Evolutionary conservation across 2,329 filamentous ascomycete genomes (phyloP).

Genomic region (Trichoderma simmonsii): DNA sequence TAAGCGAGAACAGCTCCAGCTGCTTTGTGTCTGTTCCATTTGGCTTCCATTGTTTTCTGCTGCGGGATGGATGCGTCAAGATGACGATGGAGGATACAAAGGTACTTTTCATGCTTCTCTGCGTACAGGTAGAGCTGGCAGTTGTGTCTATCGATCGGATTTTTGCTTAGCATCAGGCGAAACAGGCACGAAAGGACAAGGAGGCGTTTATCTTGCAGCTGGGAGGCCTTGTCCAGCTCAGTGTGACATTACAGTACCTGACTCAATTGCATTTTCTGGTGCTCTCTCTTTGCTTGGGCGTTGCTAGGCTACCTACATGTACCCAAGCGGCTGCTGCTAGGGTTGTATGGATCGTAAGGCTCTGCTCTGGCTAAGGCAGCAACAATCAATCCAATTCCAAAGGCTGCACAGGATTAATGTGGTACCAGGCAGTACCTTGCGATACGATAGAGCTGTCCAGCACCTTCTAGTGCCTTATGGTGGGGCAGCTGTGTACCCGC

Average conservation of each 20-base stretch:
- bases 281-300: background rate
- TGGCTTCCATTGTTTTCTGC: background rate
- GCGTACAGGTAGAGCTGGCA: background rate
- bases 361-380: background rate
- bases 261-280: background rate
- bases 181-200: background rate
- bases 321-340: background rate
- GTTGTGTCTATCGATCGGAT: background rate
- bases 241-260: background rate
- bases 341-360: background rate
- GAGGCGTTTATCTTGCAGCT: background rate
- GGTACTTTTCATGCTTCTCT: background rate
- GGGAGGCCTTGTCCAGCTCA: background rate
- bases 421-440: background rate
- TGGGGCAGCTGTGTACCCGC: constrained; percentile 15
- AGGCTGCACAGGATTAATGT: background rate
- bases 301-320: background rate
- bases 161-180: background rate
- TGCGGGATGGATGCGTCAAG: constrained; percentile 1
- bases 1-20: background rate
- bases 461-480: constrained; percentile 15
- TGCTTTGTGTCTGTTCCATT: background rate
- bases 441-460: constrained; percentile 9
- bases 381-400: background rate
- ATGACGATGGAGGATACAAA: constrained; percentile 11